Conservation (phyloP, 2,329 filamentous ascomycete species). For the Ophidiomyces ophidiicola region DNA sequence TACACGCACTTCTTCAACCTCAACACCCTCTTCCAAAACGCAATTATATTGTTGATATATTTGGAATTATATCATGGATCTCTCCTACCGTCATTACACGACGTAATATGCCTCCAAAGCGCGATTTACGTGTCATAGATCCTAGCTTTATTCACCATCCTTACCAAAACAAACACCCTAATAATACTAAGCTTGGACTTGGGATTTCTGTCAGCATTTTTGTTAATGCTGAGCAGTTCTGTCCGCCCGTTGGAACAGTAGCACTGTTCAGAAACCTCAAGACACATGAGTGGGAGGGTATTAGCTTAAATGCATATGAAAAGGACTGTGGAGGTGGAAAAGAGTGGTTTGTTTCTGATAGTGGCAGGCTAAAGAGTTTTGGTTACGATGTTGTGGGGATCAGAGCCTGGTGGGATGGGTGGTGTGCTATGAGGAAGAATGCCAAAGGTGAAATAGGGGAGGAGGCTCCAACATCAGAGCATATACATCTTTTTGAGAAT, state of each 20-base stretch:
- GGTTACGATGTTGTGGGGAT: conserved; percentile 16
- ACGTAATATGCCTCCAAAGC: conserved; percentile 21
- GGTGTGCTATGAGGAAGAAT: neutral
- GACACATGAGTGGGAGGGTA: conserved; percentile 21
- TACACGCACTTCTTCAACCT: conserved; percentile 15
- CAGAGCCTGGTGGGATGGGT: conserved; percentile 18
- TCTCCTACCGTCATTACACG: conserved; percentile 18
- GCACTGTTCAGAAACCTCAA: conserved; percentile 21
- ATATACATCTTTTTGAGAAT: too few species aligned
- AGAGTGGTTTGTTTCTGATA: conserved; percentile 20
- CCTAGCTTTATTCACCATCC: conserved; percentile 10
- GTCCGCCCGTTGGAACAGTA: conserved; percentile 20
- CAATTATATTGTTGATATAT: conserved; percentile 20
- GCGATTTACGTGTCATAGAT: conserved; percentile 23
- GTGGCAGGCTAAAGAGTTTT: conserved; percentile 11
- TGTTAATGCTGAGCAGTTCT: conserved; percentile 21
- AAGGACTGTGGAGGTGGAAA: conserved; percentile 15
- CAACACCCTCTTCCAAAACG: conserved; percentile 15
- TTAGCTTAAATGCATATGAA: conserved; percentile 24
- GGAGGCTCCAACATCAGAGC: too few species aligned
- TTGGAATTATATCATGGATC: conserved; percentile 21
- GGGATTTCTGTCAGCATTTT: conserved; percentile 22
- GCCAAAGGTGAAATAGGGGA: neutral
- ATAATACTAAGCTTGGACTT: conserved; percentile 1
- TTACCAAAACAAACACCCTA: neutral